A percentile compares a stretch with the other conserved stretches of the same genome.
Evolutionary conservation across 129 eudicot species (phyloP).

Genomic region (Flaveria brownii): DNA sequence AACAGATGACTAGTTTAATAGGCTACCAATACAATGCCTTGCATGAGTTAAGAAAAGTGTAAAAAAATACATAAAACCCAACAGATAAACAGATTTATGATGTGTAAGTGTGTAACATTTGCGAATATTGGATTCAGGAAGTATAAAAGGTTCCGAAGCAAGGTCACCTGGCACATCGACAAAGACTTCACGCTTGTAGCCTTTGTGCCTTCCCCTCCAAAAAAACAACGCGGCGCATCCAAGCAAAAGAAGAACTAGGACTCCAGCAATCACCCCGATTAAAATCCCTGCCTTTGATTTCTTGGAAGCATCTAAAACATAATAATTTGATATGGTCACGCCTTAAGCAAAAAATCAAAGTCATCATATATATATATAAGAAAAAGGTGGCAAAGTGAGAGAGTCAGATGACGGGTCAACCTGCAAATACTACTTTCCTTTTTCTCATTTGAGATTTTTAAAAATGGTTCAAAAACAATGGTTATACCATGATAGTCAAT

Average conservation of each 20-base stretch:
- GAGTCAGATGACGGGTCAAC: background rate
- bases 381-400: constrained; percentile 3
- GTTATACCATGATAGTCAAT: background rate
- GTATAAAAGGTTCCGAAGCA: too few species aligned
- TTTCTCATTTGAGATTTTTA: background rate
- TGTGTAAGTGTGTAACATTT: background rate
- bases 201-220: constrained; percentile 68
- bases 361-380: background rate
- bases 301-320: constrained; percentile 56
- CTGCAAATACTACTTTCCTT: background rate
- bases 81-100: constrained; percentile 12
- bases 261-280: constrained; percentile 59
- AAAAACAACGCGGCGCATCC: constrained; percentile 51
- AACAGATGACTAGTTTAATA: constrained; percentile 4
- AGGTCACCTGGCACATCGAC: constrained; percentile 85
- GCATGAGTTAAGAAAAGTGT: constrained; percentile 9
- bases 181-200: constrained; percentile 76
- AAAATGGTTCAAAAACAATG: background rate
- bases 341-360: constrained; percentile 16
- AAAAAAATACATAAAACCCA: constrained; percentile 2
- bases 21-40: constrained; percentile 17
- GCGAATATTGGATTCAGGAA: background rate
- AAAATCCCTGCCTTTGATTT: constrained; percentile 65
- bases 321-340: constrained; percentile 15
- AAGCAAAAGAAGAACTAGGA: constrained; percentile 56